phyloP scores from a whole-genome alignment of 768 basidiomycete species.

The Gelatoporia subvermispora region DNA sequence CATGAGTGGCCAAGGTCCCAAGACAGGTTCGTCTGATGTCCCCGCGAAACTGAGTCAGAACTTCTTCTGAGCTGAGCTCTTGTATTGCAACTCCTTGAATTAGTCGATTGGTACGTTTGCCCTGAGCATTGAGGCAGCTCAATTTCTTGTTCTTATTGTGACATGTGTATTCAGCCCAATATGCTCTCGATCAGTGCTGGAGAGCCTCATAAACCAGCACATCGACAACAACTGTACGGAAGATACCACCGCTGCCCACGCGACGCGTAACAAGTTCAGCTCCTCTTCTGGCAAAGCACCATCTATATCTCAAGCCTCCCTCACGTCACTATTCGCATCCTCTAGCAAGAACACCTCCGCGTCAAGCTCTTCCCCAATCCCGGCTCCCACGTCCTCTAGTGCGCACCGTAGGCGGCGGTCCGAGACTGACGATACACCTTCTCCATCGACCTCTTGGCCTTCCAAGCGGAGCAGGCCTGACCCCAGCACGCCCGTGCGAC shows the following conservation, averaged over 20 bases:
- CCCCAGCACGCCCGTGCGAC: slow-evolving; percentile 6
- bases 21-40: no score
- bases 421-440: slow-evolving; percentile 4
- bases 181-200: slow-evolving; percentile 18
- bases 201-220: slow-evolving; percentile 22
- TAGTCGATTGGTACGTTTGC: slow-evolving; percentile 8
- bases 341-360: not conserved
- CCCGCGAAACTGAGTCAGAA: no score
- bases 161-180: slow-evolving; percentile 14
- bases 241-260: not conserved
- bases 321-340: slow-evolving; percentile 19
- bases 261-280: slow-evolving; percentile 2
- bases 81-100: not conserved
- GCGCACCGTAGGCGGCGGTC: slow-evolving; percentile 1
- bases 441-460: not conserved
- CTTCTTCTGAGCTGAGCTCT: not conserved
- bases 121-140: not conserved
- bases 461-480: slow-evolving; percentile 11
- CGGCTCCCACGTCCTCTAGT: slow-evolving; percentile 1
- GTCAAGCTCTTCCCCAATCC: slow-evolving; percentile 3
- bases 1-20: no score
- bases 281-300: not conserved
- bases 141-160: no score
- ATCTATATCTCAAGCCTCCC: slow-evolving; percentile 10
- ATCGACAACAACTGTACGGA: slow-evolving; percentile 22